A percentile compares a stretch with the other conserved stretches of the same genome.
phyloP scores from a whole-genome alignment of 1,284 basidiomycete genomes.

The Pyrrhoderma lamaoense region DNA sequence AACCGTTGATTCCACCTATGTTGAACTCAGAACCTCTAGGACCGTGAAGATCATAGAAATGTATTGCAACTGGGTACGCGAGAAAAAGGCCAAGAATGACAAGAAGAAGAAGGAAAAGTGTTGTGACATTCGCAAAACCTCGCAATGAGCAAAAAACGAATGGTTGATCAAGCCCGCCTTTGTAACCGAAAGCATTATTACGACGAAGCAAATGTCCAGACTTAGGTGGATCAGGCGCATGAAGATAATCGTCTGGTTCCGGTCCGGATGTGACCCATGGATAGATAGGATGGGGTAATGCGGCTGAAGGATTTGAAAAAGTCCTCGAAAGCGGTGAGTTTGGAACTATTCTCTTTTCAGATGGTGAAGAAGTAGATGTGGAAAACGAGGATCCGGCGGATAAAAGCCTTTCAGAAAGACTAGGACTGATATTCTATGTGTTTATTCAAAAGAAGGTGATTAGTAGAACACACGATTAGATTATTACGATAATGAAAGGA shows the following conservation, averaged over 20 bases:
- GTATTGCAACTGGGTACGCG: conserved; percentile 21
- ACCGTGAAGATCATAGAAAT: conserved; percentile 18
- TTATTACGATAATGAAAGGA: too few relatives aligned
- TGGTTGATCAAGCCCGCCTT: background rate
- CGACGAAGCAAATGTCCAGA: background rate
- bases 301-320: too few relatives aligned
- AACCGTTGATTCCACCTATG: conserved; percentile 27
- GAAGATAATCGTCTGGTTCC: conserved; percentile 23
- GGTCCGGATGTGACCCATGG: conserved; percentile 21
- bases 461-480: too few relatives aligned
- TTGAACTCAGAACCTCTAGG: conserved; percentile 26
- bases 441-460: too few relatives aligned
- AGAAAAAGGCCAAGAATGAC: conserved; percentile 21
- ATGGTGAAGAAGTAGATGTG: too few relatives aligned
- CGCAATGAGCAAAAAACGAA: conserved; percentile 24
- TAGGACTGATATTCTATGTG: too few relatives aligned
- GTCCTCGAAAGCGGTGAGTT: too few relatives aligned
- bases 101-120: conserved; percentile 18
- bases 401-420: too few relatives aligned
- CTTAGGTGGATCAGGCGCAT: conserved; percentile 18
- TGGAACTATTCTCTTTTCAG: too few relatives aligned
- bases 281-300: conserved; percentile 15
- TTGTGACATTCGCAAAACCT: conserved; percentile 24
- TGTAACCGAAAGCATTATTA: background rate
- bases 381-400: too few relatives aligned